Evolutionary conservation across 352 stramenopile species (phyloP), one percentile per base, ranked within the genome.

Genomic region (Pythium vanterpoolii): DNA sequence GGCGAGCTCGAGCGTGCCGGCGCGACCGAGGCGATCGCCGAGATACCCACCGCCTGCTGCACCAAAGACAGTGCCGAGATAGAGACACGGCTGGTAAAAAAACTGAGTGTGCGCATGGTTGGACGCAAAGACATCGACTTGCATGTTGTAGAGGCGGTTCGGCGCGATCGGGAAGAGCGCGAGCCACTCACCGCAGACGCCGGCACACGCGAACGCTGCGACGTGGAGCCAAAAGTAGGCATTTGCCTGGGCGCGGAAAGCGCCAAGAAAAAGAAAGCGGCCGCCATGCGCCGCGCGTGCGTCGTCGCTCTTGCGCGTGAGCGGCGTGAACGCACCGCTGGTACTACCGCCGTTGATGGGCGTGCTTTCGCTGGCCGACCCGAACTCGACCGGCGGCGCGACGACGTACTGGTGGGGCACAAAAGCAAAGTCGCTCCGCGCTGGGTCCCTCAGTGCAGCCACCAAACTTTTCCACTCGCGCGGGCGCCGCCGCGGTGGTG

Each of bases 71-170:
- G 64, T 77, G 31, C 82, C 84, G 16, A 93, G 65, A 34, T 80
- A 77, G 21, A 90, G 59, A 48, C 83, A 90, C 33, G 80, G 73
- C 34, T 70, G 67, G 55, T 81, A 83, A 60, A 89, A 93, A 66
- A 90, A 93, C 38, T 69, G 69, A 24, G 84, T 65, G 56, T 90
- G 79, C 40, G 72, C 72, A 57, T 91, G 79, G 62, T 71, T 74
- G n/a, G 73, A 79, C 69, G 68, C 75, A 60, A 93, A 93, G 16
- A 91, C 73, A 56, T 93, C 81, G 46, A 93, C 79, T 62, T 93
- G 81, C 68, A 93, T 90, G 63, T 91, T 88, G 71, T 93, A 93
- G 10, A 93, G 74, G 8, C 82, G 66, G 27, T 56, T 74, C 10
- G 84, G 79, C 13, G 79, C 76, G 48, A 93, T 74, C 34, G 84